Evolutionary conservation across 164 flowering plant species (phyloP).

Genomic region (Tetrastigma voinierianum): DNA sequence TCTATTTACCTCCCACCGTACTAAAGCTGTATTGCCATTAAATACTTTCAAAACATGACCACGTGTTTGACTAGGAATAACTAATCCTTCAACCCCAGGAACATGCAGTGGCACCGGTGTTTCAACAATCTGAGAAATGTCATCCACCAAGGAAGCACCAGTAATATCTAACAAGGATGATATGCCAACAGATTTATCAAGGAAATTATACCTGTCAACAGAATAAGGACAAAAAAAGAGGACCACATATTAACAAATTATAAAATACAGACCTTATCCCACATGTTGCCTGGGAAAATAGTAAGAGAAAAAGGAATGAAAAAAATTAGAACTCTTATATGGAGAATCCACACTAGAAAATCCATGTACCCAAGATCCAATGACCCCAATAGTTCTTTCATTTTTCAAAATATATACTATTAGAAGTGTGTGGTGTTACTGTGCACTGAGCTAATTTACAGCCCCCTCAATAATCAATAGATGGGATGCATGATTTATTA

Average conservation of each 20-base stretch:
- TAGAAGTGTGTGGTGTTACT: too few relatives aligned
- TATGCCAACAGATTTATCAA: slow-evolving; percentile 75
- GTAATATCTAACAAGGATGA: slow-evolving; percentile 63
- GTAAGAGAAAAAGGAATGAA: neutral
- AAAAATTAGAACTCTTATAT: too few relatives aligned
- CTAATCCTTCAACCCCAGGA: slow-evolving; percentile 74
- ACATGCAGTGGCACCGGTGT: slow-evolving; percentile 49
- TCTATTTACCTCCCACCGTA: slow-evolving; percentile 87
- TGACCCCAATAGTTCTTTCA: too few relatives aligned
- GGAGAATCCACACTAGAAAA: too few relatives aligned
- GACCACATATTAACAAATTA: neutral
- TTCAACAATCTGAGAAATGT: slow-evolving; percentile 51
- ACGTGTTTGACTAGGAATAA: slow-evolving; percentile 69
- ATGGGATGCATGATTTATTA: too few relatives aligned
- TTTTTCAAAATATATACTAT: too few relatives aligned
- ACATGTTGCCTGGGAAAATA: neutral
- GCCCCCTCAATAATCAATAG: too few relatives aligned
- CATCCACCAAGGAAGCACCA: slow-evolving; percentile 36
- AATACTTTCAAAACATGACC: slow-evolving; percentile 72
- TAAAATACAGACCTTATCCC: neutral
- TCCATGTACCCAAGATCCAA: too few relatives aligned
- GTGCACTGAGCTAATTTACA: too few relatives aligned
- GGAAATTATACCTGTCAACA: slow-evolving; percentile 71
- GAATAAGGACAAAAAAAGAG: slow-evolving; percentile 3
- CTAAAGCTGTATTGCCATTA: slow-evolving; percentile 58